Conservation (phyloP, 139 green algal species). For the Tetraselmis striata region DNA sequence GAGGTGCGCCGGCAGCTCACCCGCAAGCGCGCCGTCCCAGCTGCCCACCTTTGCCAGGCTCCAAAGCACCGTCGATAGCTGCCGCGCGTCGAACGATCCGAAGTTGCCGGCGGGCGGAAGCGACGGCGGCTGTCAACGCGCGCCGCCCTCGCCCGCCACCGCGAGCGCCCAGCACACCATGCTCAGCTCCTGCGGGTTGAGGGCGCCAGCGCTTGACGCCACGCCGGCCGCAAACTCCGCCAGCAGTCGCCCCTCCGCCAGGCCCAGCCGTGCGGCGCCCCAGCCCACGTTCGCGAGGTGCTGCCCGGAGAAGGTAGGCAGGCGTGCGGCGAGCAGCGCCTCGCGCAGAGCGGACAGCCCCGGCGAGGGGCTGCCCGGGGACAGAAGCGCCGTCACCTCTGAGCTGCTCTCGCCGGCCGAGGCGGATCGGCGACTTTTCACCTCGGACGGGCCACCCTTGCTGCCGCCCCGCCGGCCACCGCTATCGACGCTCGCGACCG, state of each 20-base stretch:
- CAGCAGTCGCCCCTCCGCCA: neutral
- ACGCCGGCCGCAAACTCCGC: neutral
- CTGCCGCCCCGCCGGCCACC: too few species aligned
- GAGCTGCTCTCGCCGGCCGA: neutral
- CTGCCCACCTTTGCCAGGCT: neutral
- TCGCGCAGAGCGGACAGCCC: neutral
- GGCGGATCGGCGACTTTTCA: neutral
- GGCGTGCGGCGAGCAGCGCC: neutral
- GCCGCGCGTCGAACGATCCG: neutral
- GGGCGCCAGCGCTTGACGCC: neutral
- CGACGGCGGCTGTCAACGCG: neutral
- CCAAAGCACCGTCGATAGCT: neutral
- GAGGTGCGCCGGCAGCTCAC: neutral
- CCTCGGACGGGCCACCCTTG: neutral
- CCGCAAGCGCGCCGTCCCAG: neutral
- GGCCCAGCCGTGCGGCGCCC: neutral
- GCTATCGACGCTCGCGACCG: neutral
- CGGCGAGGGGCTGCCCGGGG: neutral
- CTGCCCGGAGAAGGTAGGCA: neutral
- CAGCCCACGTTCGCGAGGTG: slow-evolving; percentile 1
- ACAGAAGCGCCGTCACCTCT: neutral
- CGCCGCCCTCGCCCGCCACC: neutral
- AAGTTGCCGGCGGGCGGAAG: neutral
- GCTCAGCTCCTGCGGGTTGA: neutral
- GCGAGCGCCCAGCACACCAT: slow-evolving; percentile 1